phyloP scores from a whole-genome alignment of 2,329 filamentous ascomycete species.

The Pestalotiopsis sp. region DNA sequence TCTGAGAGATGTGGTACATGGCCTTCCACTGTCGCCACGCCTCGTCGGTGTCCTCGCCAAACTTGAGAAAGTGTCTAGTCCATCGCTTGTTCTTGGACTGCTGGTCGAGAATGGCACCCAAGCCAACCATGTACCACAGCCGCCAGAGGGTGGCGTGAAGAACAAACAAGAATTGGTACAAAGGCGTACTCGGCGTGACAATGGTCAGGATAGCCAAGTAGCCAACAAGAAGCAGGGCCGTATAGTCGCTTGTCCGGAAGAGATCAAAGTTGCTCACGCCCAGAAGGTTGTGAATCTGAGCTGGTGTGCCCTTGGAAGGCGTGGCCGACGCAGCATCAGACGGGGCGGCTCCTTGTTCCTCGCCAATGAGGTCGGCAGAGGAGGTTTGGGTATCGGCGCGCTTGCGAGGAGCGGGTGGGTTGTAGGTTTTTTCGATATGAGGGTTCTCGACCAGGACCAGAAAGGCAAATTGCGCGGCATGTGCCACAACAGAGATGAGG shows the following conservation, averaged over 20 bases:
- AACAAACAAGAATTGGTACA: slow-evolving; percentile 80
- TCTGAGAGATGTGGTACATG: slow-evolving; percentile 90
- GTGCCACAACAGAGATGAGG: slow-evolving; percentile 93
- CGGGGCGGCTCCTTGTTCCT: slow-evolving; percentile 16
- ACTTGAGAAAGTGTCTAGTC: slow-evolving; percentile 98
- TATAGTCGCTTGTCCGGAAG: slow-evolving; percentile 83
- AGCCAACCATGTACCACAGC: slow-evolving; percentile 86
- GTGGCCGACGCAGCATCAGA: slow-evolving; percentile 22
- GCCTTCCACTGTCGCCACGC: slow-evolving; percentile 99
- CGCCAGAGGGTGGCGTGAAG: slow-evolving; percentile 81
- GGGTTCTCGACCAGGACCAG: slow-evolving; percentile 91
- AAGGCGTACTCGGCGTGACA: slow-evolving; percentile 74
- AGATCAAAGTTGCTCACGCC: slow-evolving; percentile 85
- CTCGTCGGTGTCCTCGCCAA: slow-evolving; percentile 85
- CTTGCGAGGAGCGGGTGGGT: slow-evolving; percentile 78
- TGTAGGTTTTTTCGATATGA: slow-evolving; percentile 92
- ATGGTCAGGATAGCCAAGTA: slow-evolving; percentile 76
- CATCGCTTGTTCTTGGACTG: slow-evolving; percentile 92
- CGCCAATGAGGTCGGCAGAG: slow-evolving; percentile 18
- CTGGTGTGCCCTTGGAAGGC: slow-evolving; percentile 48
- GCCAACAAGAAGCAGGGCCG: slow-evolving; percentile 73
- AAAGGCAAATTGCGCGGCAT: slow-evolving; percentile 93
- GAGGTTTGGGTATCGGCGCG: slow-evolving; percentile 34
- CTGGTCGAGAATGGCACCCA: slow-evolving; percentile 80
- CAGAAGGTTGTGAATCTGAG: slow-evolving; percentile 79